Base-by-base conservation (phyloP, 2,329 filamentous ascomycete genomes). In the Colletotrichum sp. region DNA sequence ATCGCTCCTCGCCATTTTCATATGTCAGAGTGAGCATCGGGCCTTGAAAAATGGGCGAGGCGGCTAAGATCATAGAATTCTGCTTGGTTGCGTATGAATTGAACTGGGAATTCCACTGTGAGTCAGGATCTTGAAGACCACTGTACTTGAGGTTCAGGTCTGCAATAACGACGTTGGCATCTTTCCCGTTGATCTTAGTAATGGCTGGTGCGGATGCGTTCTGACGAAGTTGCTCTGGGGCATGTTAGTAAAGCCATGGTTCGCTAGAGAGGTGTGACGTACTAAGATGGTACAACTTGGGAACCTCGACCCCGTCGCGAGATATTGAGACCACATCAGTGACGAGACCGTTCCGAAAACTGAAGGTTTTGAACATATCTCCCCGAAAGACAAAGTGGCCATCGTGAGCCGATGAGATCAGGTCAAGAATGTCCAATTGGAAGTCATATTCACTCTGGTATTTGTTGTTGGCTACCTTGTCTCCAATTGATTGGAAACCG, bases 321-420 rank as follows among this genome's bases (percentile, higher is more conserved):
- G 91, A 93, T 9, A 93, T 87, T 0, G 92, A 93, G 1, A 93
- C 90, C 1, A 94, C 79, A 12, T 83, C 82, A 8, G 71, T 24
- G 1, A 79, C 80, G 8, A 85, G 76, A 6, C 69, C 75, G 43
- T 83, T 85, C 78, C 66, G 86, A 84, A 79, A 89, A 80, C 30
- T 84, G 61, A 92, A 91, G 1, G 89, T 86, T 56, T 86, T 87
- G 15, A 92, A 85, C 8, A 88, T 84, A 77, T 91, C 89, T 4
- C 90, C 89, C 18, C 87, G 83, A 78, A 88, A 92, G 5, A 85
- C 83, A 66, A 93, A 92, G 79, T 95, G 93, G 2, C 92, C 91
- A 80, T 95, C 93, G 78, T 94, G 91, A 5, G 90, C 89, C 2
- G 85, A 85, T 26, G 87, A 86, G 43, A 80, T 78, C 52, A 92